These are phyloP conservation scores for Amaranthus cruentus DNA, from an alignment of 148 eudicot genomes.

Conservation along the genomic window DNA sequence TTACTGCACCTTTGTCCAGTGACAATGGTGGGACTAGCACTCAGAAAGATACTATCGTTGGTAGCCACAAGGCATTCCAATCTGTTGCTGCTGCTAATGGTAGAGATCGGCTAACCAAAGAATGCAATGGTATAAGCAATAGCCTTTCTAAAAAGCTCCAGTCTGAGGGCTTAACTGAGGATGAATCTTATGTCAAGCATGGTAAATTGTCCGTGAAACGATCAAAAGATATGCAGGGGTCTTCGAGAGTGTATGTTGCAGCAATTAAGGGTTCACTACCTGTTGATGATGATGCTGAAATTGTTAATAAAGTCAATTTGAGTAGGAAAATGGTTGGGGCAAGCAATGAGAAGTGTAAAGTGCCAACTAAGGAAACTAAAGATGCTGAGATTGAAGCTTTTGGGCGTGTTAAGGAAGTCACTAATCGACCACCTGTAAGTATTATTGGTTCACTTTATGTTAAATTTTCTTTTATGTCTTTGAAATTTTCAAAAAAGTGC, in stretches of 20 bases:
- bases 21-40: conserved; percentile 11
- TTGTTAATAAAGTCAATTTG: too few relatives aligned
- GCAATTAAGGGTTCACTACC: neutral
- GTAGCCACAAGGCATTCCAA: neutral
- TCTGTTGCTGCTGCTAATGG: neutral
- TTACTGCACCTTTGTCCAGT: neutral
- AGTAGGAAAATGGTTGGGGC: neutral
- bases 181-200: conserved; percentile 31
- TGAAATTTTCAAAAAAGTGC: too few relatives aligned
- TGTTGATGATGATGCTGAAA: neutral
- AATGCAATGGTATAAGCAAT: conserved; percentile 18
- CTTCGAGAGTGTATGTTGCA: too few relatives aligned
- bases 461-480: too few relatives aligned
- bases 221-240: conserved; percentile 3
- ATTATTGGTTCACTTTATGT: neutral
- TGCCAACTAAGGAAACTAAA: conserved; percentile 10
- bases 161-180: conserved; percentile 12
- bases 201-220: conserved; percentile 18
- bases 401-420: conserved; percentile 41
- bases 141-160: conserved; percentile 20
- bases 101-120: conserved; percentile 19
- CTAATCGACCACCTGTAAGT: conserved; percentile 70
- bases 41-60: conserved; percentile 8
- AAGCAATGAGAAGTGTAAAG: conserved; percentile 22
- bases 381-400: conserved; percentile 20